Evolutionary conservation across 1,139 yeast genomes (phyloP), one percentile per base, ranked within the genome.

Genomic region (Wickerhamiella pararugosa): DNA sequence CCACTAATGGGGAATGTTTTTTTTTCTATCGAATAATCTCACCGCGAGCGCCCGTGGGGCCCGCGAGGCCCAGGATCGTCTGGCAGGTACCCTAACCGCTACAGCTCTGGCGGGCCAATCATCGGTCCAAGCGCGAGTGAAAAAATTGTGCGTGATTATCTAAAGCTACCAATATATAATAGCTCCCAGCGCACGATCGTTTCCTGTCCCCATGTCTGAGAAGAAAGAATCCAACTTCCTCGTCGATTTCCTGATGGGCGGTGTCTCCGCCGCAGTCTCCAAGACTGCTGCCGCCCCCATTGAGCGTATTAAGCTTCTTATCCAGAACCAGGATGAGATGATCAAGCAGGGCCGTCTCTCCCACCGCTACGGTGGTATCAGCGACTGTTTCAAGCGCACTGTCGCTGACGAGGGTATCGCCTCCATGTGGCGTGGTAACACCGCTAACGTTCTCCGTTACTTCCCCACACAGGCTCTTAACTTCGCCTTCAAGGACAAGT

Each of bases 241-340:
- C 31, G 49, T 45, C 44, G 54, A 51, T 45, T 51, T 51, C 53
- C 46, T 51, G 43, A 51, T 77, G 83, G 84, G 83, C 63, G 84
- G 86, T 74, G 80, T 78, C 52, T 76, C 86, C 63, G 86, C 86
- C 66, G 86, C 86, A 57, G 78, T 78, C 68, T 75, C 84, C 52
- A 78, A 78, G 76, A 78, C 86, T 50, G 83, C 82, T 50, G 86
- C 86, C 56, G 86, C 86, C 55, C 86, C 86, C 66, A 78, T 78
- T 59, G 86, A 78, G 72, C 75, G 86, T 66, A 81, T 78, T 62
- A 78, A 78, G 73, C 71, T 78, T 55, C 74, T 78, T 64, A 76
- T 78, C 66, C 86, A 78, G 71, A 78, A 78, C 67, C 86, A 78
- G 69, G 86, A 78, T 61, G 86, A 78, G 70, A 78, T 78, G 84